Evolutionary conservation across 163 green algal species (phyloP), one percentile per base, ranked within the genome.

Genomic region (Scenedesmus sp.): DNA sequence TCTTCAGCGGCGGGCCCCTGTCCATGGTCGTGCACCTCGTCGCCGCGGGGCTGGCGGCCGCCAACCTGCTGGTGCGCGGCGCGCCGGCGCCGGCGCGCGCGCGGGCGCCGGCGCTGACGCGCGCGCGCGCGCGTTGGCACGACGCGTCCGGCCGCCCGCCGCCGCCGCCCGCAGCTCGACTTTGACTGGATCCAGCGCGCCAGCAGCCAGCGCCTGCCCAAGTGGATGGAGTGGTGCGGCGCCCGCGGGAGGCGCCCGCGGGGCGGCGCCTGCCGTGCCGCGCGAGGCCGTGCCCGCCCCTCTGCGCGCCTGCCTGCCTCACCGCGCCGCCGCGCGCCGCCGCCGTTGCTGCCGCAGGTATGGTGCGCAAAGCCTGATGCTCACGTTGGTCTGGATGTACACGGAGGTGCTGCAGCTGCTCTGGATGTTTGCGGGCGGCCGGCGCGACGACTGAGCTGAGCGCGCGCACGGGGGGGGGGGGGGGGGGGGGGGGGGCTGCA

Each of bases 331-430:
- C n/a, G n/a, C n/a, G n/a, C n/a, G n/a, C n/a, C n/a, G n/a, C n/a
- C n/a, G n/a, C n/a, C n/a, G n/a, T n/a, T n/a, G n/a, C n/a, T n/a
- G n/a, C n/a, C n/a, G n/a, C n/a, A n/a, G n/a, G n/a, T 91, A 91
- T 75, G 60, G 47, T 14, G 84, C 64, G 9, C 88, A 89, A 54
- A 84, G 62, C 42, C 79, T 91, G 22, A 84, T 90, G 71, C 44
- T 91, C 48, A 91, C 87, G 1, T 65, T 91, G 50, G 82, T 90
- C 13, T 91, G 87, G 87, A 83, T 91, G 77, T 91, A 87, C 70
- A 89, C 80, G 2, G 72, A 84, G 24, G 60, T 87, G 36, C 69
- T 89, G 45, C 51, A 70, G 31, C 67, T 89, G 50, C 78, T 89
- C 48, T 70, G 39, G 71, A 70, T 81, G 74, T 44, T 81, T 26